Conservation (phyloP, 768 basidiomycete genomes). For the Psilocybe cubensis region DNA sequence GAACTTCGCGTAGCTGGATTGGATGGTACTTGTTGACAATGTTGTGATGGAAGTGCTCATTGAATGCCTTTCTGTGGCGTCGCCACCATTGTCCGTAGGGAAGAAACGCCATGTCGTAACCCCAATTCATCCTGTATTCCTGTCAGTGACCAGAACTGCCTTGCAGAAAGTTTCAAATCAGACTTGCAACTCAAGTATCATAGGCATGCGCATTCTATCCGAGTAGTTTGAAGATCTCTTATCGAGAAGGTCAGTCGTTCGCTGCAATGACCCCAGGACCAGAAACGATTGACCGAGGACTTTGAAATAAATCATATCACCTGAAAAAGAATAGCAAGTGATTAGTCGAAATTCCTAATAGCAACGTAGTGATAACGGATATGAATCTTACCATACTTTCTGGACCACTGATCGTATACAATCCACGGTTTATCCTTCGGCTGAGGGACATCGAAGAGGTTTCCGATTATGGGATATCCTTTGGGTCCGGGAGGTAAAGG, state of each 20-base stretch:
- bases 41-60: background rate
- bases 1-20: background rate
- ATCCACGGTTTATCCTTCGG: no score
- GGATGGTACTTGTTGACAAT: background rate
- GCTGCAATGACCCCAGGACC: background rate
- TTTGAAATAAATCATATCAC: background rate
- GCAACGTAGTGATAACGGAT: no score
- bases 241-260: background rate
- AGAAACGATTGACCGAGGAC: background rate
- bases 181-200: background rate
- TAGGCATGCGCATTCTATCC: background rate
- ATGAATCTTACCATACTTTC: no score
- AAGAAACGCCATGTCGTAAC: background rate
- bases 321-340: no score
- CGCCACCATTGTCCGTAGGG: no score
- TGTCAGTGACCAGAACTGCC: no score
- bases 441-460: no score
- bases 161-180: no score
- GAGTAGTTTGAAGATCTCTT: background rate
- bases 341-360: no score
- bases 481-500: no score
- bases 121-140: conserved; percentile 1
- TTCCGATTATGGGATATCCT: no score
- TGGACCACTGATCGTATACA: no score
- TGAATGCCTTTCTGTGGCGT: background rate